Percentiles rank a stretch among this genome's conserved stretches.
Conservation (phyloP, 495 filamentous ascomycete genomes). For the Aspergillus kassunensis region DNA sequence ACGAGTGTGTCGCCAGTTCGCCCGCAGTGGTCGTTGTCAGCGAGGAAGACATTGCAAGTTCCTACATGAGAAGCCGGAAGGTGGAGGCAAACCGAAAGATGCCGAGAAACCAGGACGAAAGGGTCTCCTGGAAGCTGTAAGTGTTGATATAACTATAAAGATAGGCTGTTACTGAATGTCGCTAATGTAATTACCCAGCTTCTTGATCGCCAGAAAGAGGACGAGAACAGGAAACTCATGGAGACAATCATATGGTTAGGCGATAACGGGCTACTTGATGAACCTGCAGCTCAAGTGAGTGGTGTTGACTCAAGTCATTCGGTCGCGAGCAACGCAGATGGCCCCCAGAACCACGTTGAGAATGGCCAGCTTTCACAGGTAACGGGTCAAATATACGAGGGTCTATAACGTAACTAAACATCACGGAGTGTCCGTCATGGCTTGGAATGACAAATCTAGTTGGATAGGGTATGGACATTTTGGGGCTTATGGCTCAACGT, state of each 20-base stretch:
- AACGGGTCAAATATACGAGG: no score
- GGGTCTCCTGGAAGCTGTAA: conserved; percentile 49
- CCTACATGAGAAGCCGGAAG: conserved; percentile 37
- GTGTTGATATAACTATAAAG: conserved; percentile 15
- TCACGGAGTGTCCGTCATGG: no score
- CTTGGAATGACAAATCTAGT: no score
- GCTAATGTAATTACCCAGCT: conserved; percentile 30
- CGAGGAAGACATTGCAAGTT: conserved; percentile 46
- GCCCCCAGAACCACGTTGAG: neutral
- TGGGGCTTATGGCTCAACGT: no score
- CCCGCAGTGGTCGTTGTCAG: conserved; percentile 41
- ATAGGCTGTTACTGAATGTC: neutral
- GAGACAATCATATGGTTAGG: conserved; percentile 44
- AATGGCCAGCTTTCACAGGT: no score
- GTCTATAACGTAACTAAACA: no score
- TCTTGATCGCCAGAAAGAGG: conserved; percentile 43
- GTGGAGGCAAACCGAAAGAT: conserved; percentile 29
- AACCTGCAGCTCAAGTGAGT: neutral
- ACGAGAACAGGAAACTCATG: conserved; percentile 41
- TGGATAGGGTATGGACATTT: no score
- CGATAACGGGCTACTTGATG: conserved; percentile 30
- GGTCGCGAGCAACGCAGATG: neutral
- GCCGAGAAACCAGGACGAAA: conserved; percentile 36
- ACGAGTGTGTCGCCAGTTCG: conserved; percentile 42
- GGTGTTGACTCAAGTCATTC: neutral